Evolutionary conservation across 495 filamentous ascomycete species (phyloP), one percentile per base, ranked within the genome.

Genomic region (Chaetomidium leptoderma): DNA sequence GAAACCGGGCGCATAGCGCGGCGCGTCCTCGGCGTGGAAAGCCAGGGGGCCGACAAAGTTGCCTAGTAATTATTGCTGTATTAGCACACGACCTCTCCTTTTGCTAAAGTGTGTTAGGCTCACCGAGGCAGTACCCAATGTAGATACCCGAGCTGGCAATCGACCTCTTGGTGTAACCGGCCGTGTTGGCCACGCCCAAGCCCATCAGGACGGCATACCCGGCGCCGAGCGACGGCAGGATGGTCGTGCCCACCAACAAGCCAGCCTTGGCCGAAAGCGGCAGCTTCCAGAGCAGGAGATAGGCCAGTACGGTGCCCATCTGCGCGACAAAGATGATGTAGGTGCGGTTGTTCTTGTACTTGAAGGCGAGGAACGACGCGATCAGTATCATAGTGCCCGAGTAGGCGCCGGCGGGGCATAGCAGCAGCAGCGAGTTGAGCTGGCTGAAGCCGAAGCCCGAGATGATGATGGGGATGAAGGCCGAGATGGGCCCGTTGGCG

Each of bases 181-280:
- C 75, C 48, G 69, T 76, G 60, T 79, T 78, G 9, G 74, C 76
- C 39, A 76, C 68, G 35, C 71, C 66, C 14, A 78, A 59, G 1
- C 76, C 72, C 73, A 80, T 77, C 21, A 64, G 43, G 27, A 63
- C 60, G 1, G 55, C 60, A 42, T 63, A 63, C 8, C 60, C 51
- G 11, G 26, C 55, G 6, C 60, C 60, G 45, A 63, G 35, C 6
- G 60, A 58, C 2, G 60, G 60, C 1, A 80, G 63, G 49, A 77
- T 72, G 37, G 72, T 72, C 14, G 66, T 70, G 7, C 39, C 69
- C 52, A 78, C 78, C 7, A 80, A 65, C 0, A 76, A 57, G 0
- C 64, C 77, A 2, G 70, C 75, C 7, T 69, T 72, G 21, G 53
- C 57, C 23, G 53, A 55, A 6, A 63, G 36, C 2, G 74, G 73